Base-by-base conservation (phyloP, 371 early-diverging fungal genomes). In the Rhizomucor miehei region DNA sequence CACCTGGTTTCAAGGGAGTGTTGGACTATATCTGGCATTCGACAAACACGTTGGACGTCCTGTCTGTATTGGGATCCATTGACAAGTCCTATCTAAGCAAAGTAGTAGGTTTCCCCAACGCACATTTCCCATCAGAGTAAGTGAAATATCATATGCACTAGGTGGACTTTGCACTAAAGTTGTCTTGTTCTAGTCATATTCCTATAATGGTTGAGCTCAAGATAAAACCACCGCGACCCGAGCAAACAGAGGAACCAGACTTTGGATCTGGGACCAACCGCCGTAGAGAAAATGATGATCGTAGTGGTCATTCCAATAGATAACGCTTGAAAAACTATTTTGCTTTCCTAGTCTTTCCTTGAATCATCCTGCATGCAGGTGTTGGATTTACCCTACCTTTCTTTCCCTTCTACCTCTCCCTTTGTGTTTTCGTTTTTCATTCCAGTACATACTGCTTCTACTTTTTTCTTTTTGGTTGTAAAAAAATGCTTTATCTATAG, bases 1-100 rank as follows among this genome's bases (percentile, higher is more conserved):
- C 94, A 9, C 95, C 98, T 1, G 68, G 70, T 1, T 99, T 94
- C 63, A 87, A 80, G 53, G 99, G 94, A 0, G 91, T 91, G 16
- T 91, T 99, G 62, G 99, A 99, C 76, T 99, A 98, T 65, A 92
- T 99, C 55, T 99, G 97, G 91, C 92, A 92, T 75, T 80, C 90
- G 5, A 84, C 85, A 41, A 83, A 81, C 41, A 82, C 92, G 23
- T 67, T 93, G 29, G 75, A 82, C 17, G 84, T 89, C n/a, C 80
- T 89, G 17, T 95, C 96, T 0, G 65, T 97, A 16, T 70, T 98
- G 51, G 92, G 92, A 3, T 80, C 88, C 19, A 85, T 99, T 8
- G 94, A 94, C 54, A 80, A 81, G 44, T 89, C 90, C 52, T 95
- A 94, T 69, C 64, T 88, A 43, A 61, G 63, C 6, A 84, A 83